Base-by-base conservation (phyloP, 2,329 filamentous ascomycete genomes). In the Curvularia eragrostidis region DNA sequence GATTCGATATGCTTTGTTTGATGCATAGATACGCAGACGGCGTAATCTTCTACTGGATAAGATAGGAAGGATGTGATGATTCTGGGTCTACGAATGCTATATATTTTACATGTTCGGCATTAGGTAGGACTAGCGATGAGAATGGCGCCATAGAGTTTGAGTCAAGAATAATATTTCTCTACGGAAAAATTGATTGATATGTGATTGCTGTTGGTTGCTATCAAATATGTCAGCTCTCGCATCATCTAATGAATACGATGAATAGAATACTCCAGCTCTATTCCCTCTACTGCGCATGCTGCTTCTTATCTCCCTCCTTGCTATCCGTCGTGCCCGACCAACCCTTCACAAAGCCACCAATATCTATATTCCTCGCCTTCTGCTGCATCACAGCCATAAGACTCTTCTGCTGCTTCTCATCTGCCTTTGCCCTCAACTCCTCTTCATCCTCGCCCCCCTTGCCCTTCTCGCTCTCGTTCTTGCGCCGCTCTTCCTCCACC, bases 361-460 rank as follows among this genome's bases (percentile, higher is more conserved):
- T 66, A 43, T 70, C 58, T 2, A 68, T n/a, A 6, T 47, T 60
- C 48, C 68, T 75, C 61, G 80, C 73, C 67, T 79, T 80, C 54
- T 78, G 74, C 55, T 76, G 77, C 44, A 77, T 76, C 70, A 79
- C 78, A 32, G 73, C 71, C 63, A 80, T 70, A 49, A 77, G 78
- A 51, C 75, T 79, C 62, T 79, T 71, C 63, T 81, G 65, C 59
- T 80, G 81, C 69, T 78, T 79, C 67, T 77, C 72, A 58, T 80
- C 65, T 10, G 81, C 78, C 49, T 80, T 74, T 49, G 72, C 70
- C 65, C 80, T 76, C 58, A 81, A 59, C 32, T 70, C 75, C 63
- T 72, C 78, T 63, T 66, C 66, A 15, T 72, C 68, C 32, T 68
- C 64, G 2, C 62, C 58, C 13, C 64, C 60, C 12, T 63, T 63